A percentile compares a stretch with the other conserved stretches of the same genome.
Conservation (phyloP, 2,329 filamentous ascomycete species). For the Phaeophleospora eucalypticola region DNA sequence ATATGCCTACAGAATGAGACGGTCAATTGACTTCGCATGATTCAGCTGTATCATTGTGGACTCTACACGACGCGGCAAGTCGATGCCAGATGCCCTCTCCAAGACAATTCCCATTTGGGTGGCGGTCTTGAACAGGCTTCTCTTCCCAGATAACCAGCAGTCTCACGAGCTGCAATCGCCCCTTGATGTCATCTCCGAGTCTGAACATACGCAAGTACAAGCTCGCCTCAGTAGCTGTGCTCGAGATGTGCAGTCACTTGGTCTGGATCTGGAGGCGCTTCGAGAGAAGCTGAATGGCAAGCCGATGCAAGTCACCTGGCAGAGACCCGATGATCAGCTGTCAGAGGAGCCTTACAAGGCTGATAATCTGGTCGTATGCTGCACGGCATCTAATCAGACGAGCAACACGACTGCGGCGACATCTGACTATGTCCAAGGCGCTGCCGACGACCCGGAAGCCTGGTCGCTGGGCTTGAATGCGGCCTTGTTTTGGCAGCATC, state of each 20-base stretch:
- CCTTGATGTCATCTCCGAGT: slow-evolving; percentile 65
- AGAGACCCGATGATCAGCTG: slow-evolving; percentile 61
- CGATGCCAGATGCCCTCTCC: slow-evolving; percentile 91
- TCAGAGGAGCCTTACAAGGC: slow-evolving; percentile 40
- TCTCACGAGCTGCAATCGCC: slow-evolving; percentile 64
- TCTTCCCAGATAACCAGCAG: slow-evolving; percentile 60
- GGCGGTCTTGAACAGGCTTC: slow-evolving; percentile 71
- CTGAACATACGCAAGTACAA: slow-evolving; percentile 76
- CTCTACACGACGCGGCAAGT: slow-evolving; percentile 86
- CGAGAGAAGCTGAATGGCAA: slow-evolving; percentile 55
- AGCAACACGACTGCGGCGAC: slow-evolving; percentile 63
- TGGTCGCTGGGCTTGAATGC: slow-evolving; percentile 83
- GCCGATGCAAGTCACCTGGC: slow-evolving; percentile 74
- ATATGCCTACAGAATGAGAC: neutral
- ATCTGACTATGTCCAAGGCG: slow-evolving; percentile 84
- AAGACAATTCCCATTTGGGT: slow-evolving; percentile 96
- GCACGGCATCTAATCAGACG: slow-evolving; percentile 74
- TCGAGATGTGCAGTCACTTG: slow-evolving; percentile 52
- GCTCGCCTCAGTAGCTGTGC: slow-evolving; percentile 56
- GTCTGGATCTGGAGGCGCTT: slow-evolving; percentile 55
- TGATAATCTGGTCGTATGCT: slow-evolving; percentile 71
- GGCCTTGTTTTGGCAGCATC: slow-evolving; percentile 72
- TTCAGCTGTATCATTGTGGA: slow-evolving; percentile 76
- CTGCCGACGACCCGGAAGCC: slow-evolving; percentile 89
- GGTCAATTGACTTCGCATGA: neutral